These are phyloP conservation scores for Naematelia encephala DNA, from an alignment of 768 basidiomycete genomes.

Conservation along the genomic window DNA sequence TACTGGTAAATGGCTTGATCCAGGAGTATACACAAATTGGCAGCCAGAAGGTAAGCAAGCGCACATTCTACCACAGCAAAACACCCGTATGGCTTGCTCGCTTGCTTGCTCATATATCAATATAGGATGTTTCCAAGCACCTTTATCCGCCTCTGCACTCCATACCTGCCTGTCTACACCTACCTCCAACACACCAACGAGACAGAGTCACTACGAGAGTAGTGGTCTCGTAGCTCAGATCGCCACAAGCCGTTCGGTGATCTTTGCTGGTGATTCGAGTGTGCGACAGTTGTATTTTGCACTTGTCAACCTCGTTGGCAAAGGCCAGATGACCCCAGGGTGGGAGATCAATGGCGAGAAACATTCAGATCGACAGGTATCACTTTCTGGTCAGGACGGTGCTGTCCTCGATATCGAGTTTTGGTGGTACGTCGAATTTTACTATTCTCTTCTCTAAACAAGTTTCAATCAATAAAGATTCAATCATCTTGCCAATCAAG, in stretches of 20 bases:
- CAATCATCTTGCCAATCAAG: not conserved
- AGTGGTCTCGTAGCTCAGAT: not conserved
- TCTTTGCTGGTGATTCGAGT: constrained; percentile 83
- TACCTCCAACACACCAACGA: constrained; percentile 4
- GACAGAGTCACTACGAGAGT: constrained; percentile 44
- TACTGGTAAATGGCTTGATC: constrained; percentile 74
- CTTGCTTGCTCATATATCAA: not conserved
- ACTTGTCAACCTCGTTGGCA: constrained; percentile 62
- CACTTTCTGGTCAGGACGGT: constrained; percentile 16
- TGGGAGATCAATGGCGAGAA: constrained; percentile 58
- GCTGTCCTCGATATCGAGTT: constrained; percentile 36
- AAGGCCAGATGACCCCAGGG: constrained; percentile 57
- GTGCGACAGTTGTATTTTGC: constrained; percentile 77
- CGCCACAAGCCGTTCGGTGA: constrained; percentile 54
- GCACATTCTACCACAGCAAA: not conserved
- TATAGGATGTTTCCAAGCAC: constrained; percentile 72
- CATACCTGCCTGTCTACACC: constrained; percentile 10
- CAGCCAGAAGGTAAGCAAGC: constrained; percentile 70
- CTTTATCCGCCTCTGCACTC: constrained; percentile 9
- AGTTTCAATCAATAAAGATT: not conserved
- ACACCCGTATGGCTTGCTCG: not conserved
- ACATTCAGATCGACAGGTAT: constrained; percentile 58
- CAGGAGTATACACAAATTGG: constrained; percentile 64
- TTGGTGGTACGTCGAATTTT: constrained; percentile 43
- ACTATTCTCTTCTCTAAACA: not conserved